Base-by-base conservation (phyloP, 2,329 filamentous ascomycete species). In the Talaromyces sp. region DNA sequence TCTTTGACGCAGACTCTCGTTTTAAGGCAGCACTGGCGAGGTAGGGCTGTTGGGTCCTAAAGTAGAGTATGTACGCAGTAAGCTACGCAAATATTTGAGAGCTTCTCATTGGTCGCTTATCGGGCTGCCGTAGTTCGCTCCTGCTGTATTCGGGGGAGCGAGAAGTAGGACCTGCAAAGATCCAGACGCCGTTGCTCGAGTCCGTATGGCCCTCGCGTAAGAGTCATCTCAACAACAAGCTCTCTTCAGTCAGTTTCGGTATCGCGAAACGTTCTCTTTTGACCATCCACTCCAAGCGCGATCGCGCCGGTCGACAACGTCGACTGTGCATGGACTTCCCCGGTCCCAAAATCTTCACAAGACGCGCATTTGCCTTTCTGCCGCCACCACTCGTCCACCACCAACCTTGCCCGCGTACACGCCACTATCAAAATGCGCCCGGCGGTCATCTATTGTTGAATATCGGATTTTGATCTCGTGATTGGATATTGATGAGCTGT, bases 401-500 rank as follows among this genome's bases (percentile, higher is more conserved):
- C 37, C 42, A 31, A 58, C 18, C 25, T 5, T 48, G n/a, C 61
- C 48, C 35, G 50, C 31, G 11, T 35, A 54, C 31, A 54, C 28
- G 2, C 18, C 28, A 11, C 35, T 54, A 55, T 42, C 56, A 52
- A 50, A 48, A 60, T 60, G 62, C 25, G 46, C 35, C 50, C 33
- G n/a, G 52, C 48, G 11, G 14, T 31, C 25, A 25, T 46, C 57
- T n/a, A 21, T 12, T 46, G 46, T 40, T 48, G 14, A 50, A 14
- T 5, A 33, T 21, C 33, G 52, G 39, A 63, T 11, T 55, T 46
- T 63, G 54, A 58, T 50, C 31, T 37, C 48, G 52, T 48, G 55
- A 61, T 63, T 57, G 60, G 54, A 57, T 63, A 57, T 66, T 58
- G 56, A 61, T 64, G 64, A 60, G 60, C 63, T 39, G 35, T 60